Evolutionary conservation across 768 basidiomycete genomes (phyloP).

Genomic region (Lentinula guzmanii): DNA sequence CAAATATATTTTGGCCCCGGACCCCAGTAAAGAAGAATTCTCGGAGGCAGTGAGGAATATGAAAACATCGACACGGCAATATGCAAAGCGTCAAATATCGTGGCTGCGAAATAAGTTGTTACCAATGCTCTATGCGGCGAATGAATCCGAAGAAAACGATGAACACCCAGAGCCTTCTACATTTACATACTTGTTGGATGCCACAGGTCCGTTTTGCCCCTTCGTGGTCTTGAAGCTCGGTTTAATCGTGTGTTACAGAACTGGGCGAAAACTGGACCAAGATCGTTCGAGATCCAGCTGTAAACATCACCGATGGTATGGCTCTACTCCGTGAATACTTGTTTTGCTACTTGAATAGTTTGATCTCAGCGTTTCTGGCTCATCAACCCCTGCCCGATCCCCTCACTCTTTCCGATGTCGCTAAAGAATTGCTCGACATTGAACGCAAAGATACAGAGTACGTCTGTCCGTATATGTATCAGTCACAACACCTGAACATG

Average conservation of each 20-base stretch:
- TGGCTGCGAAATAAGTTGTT: conserved; percentile 92
- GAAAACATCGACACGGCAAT: conserved; percentile 85
- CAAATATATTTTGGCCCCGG: conserved; percentile 46
- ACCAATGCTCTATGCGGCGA: conserved; percentile 56
- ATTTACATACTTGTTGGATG: conserved; percentile 55
- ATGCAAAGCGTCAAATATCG: conserved; percentile 84
- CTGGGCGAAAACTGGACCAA: conserved; percentile 52
- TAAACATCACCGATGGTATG: conserved; percentile 43
- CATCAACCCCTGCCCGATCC: conserved; percentile 49
- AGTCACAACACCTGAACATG: conserved; percentile 3
- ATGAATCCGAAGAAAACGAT: conserved; percentile 20
- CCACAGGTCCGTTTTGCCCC: conserved; percentile 43
- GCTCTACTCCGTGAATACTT: background rate
- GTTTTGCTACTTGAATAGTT: background rate
- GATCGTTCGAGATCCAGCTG: conserved; percentile 48
- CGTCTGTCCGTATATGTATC: conserved; percentile 9
- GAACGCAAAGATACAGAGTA: conserved; percentile 41
- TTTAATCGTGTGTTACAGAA: conserved; percentile 23
- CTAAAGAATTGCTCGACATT: conserved; percentile 44
- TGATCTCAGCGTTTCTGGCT: conserved; percentile 50
- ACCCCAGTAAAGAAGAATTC: conserved; percentile 37
- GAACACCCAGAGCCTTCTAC: conserved; percentile 17
- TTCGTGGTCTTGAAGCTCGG: background rate
- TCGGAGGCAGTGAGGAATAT: conserved; percentile 62
- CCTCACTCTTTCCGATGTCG: conserved; percentile 44